Evolutionary conservation across 768 basidiomycete species (phyloP), one percentile per base, ranked within the genome.

Genomic region (Xanthoconium purpureum): DNA sequence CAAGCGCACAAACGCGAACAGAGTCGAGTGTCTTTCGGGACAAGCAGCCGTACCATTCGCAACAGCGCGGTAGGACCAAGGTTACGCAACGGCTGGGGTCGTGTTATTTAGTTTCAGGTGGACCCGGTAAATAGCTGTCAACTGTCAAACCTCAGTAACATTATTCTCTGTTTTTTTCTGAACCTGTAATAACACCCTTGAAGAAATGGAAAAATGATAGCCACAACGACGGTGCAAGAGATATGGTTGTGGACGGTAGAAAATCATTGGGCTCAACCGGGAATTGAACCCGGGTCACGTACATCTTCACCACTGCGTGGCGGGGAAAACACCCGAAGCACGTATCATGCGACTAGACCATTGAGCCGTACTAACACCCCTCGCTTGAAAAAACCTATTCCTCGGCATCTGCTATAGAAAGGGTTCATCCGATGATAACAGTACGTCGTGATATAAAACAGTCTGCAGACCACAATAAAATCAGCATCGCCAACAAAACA

Each of bases 251-350:
- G 6, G 30, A 32, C 3, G 30, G 17, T n/a, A 12, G 45, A 57
- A 62, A 61, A 65, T 46, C 47, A 40, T 15, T 32, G 58, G 58
- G 50, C 46, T 45, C 52, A 40, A 70, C 69, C 69, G 65, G 69
- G 69, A 71, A 70, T 71, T 69, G 69, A 70, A 70, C 69, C 69
- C 69, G 69, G 69, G 69, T 67, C 69, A 70, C 69, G 69, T 69
- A 70, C 67, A 70, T 70, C 61, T 67, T 70, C 63, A 57, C 69
- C 70, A 70, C 59, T 56, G 24, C 5, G 50, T 53, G 54, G 58
- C 37, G 58, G 54, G 59, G 57, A 40, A 47, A 51, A 46, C 43
- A 54, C 69, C 69, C 69, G 69, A 70, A 71, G 69, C 70, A 69
- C 69, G 69, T 70, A 70, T 70, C 69, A 71, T 70, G 62, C 70